phyloP scores from a whole-genome alignment of 805 yeast species.

The Cyberlindnera misumaiensis region DNA sequence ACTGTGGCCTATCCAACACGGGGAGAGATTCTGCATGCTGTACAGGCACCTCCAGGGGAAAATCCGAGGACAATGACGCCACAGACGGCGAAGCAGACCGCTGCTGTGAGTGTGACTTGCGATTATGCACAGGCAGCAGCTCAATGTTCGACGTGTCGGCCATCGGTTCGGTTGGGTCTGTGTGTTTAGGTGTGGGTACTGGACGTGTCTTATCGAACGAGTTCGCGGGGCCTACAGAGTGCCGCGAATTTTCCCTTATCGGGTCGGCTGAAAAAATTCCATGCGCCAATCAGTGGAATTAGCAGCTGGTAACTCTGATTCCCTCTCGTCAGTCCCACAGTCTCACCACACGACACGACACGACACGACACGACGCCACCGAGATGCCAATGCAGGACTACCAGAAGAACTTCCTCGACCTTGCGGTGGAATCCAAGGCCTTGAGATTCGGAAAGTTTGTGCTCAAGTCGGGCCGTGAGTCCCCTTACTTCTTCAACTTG shows the following conservation, averaged over 20 bases:
- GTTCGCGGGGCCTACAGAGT: no score
- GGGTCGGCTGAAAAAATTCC: no score
- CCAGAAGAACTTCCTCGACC: constrained; percentile 66
- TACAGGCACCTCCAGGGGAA: background rate
- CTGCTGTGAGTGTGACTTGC: constrained; percentile 14
- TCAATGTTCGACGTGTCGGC: constrained; percentile 13
- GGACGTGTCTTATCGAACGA: no score
- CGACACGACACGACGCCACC: no score
- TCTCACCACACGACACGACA: no score
- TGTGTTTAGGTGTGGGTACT: no score
- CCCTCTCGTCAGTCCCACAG: no score
- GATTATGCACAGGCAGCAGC: constrained; percentile 17
- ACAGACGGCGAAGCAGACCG: background rate
- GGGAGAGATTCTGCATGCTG: constrained; percentile 18
- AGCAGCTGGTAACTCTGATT: no score
- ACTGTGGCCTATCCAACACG: constrained; percentile 62
- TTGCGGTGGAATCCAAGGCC: constrained; percentile 77
- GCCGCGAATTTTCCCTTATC: no score
- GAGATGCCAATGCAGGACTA: constrained; percentile 30
- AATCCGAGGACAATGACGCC: background rate
- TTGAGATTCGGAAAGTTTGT: constrained; percentile 85
- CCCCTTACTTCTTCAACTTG: constrained; percentile 95
- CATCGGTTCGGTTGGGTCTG: no score
- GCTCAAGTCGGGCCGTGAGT: constrained; percentile 82
- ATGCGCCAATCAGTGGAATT: no score